phyloP scores from a whole-genome alignment of 2,329 filamentous ascomycete genomes.

The Colletotrichum tropicicola region DNA sequence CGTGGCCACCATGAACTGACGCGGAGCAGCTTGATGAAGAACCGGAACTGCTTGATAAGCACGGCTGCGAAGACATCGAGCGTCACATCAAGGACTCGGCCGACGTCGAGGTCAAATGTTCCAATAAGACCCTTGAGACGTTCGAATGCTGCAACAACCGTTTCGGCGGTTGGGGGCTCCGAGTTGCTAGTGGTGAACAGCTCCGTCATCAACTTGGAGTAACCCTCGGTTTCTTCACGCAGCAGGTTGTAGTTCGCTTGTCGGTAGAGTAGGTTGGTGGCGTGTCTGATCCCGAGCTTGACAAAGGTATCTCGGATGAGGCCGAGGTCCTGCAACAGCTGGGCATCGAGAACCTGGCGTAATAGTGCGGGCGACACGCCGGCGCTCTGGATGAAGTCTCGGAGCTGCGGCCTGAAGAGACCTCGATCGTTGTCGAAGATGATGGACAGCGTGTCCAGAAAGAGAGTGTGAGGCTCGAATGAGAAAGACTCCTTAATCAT shows the following conservation, averaged over 20 bases:
- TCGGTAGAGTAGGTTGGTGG: conserved; percentile 92
- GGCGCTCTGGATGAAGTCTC: conserved; percentile 76
- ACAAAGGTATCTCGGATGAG: conserved; percentile 87
- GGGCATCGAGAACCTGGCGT: conserved; percentile 84
- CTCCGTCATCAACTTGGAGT: conserved; percentile 94
- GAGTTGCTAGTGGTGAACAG: conserved; percentile 88
- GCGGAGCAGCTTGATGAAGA: conserved; percentile 92
- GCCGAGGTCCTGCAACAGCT: conserved; percentile 77
- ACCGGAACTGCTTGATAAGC: conserved; percentile 90
- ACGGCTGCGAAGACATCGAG: conserved; percentile 95
- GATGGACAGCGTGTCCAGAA: conserved; percentile 85
- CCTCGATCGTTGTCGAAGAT: conserved; percentile 75
- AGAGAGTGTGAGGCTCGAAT: conserved; percentile 74
- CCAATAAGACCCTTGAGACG: conserved; percentile 94
- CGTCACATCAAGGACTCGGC: conserved; percentile 91
- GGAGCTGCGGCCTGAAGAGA: conserved; percentile 60
- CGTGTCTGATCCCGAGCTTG: conserved; percentile 84
- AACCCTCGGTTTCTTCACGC: conserved; percentile 95
- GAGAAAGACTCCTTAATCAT: conserved; percentile 58
- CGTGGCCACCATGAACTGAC: conserved; percentile 98
- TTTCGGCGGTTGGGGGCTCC: conserved; percentile 76
- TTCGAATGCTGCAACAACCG: conserved; percentile 88
- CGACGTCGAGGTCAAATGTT: conserved; percentile 96
- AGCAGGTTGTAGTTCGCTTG: conserved; percentile 97
- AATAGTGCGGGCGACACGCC: conserved; percentile 76